Base-by-base conservation (phyloP, 257 asterid genomes). In the Craterostigma plantagineum region DNA sequence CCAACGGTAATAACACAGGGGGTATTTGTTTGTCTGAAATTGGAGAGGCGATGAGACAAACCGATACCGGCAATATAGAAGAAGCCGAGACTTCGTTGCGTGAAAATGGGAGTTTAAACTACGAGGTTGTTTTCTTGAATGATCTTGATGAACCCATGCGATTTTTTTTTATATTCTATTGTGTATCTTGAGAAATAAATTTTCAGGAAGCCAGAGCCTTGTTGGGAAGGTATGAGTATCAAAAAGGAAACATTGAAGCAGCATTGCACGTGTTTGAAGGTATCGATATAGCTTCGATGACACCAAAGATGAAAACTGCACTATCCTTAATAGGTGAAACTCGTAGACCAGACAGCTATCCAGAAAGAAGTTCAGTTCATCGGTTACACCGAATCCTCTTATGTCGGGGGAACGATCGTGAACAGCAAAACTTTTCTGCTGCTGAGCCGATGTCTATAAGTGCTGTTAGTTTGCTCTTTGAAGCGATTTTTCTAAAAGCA, bases 201-300 rank as follows among this genome's bases (percentile, higher is more conserved):
- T 51, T 62, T 37, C 79, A 87, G 97, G 97, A 87, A 76, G 97
- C 95, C 14, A 82, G 97, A 53, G 95, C 97, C 8, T 53, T 87
- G 61, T 62, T 87, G 55, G 97, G 97, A 56, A 67, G 97, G 60
- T 79, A 67, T 33, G 97, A 87, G 64, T 79, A 71, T 64, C 97
- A 87, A 45, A 87, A 73, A 49, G 95, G 95, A 14, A 87, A 87
- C 52, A 48, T 76, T 49, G 92, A 87, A 75, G 90, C 85, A 44
- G 93, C 97, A 42, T 56, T 87, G 36, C 93, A 76, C 55, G 97
- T 87, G 46, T 87, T 81, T 40, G 93, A 82, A 72, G 95, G 97
- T 55, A 87, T 87, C 13, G 95, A 87, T 54, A 57, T 81, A 59
- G 62, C 69, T 59, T 66, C 90, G 17, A 73, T 79, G 43, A 66